Conservation (phyloP, 768 basidiomycete genomes). For the Trametes sanguinea region DNA sequence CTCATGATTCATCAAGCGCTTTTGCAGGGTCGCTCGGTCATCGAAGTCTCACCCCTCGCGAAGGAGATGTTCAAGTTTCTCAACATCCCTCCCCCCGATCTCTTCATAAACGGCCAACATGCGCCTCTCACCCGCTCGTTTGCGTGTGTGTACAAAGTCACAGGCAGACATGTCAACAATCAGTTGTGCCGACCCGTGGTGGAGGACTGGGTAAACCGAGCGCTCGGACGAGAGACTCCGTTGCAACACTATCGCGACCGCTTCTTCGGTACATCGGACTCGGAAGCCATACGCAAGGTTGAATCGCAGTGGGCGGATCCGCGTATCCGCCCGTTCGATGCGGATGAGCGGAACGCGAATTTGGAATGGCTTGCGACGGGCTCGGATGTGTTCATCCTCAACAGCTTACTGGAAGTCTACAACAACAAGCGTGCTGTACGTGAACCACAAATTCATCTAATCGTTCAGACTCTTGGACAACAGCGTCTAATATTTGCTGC, state of each 20-base stretch:
- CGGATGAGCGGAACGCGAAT: conserved; percentile 13
- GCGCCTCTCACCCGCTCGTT: background rate
- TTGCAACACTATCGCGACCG: conserved; percentile 1
- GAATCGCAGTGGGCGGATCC: conserved; percentile 12
- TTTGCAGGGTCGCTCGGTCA: background rate
- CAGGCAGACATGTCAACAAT: background rate
- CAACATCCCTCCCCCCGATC: background rate
- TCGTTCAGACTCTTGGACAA: background rate
- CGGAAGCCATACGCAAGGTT: conserved; percentile 1
- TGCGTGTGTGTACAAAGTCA: background rate
- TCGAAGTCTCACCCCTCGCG: background rate
- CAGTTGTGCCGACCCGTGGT: background rate
- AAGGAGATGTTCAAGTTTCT: background rate
- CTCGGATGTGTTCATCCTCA: conserved; percentile 11
- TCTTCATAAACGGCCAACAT: conserved; percentile 1
- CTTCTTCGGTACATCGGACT: conserved; percentile 5
- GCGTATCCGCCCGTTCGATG: conserved; percentile 16
- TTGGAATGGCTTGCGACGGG: background rate
- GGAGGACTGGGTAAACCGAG: conserved; percentile 1
- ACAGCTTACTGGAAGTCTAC: conserved; percentile 8
- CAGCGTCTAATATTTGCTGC: too few relatives aligned
- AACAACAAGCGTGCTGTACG: conserved; percentile 8
- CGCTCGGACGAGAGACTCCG: background rate
- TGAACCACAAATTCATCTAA: background rate
- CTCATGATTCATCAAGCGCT: background rate